Evolutionary conservation across 176 grass and related monocot genomes (phyloP).

Genomic region (Canna indica): DNA sequence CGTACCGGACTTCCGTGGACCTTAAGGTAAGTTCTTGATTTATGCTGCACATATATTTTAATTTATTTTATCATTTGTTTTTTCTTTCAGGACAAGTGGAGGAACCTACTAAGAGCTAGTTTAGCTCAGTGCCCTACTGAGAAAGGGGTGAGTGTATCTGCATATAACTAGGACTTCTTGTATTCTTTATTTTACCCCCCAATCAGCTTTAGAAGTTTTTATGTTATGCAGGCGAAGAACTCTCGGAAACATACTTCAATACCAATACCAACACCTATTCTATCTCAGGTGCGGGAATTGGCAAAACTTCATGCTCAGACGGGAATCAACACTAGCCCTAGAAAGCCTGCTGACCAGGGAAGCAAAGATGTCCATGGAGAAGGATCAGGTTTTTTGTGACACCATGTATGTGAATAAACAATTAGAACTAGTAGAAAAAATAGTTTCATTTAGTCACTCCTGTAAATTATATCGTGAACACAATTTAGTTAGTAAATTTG

Average conservation of each 20-base stretch:
- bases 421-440: neutral
- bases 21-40: conserved; percentile 59
- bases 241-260: conserved; percentile 52
- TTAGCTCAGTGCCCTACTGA: conserved; percentile 40
- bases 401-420: conserved; percentile 2
- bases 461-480: neutral
- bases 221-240: conserved; percentile 37
- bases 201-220: no score
- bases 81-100: conserved; percentile 83
- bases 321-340: conserved; percentile 20
- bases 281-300: conserved; percentile 72
- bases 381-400: conserved; percentile 84
- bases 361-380: conserved; percentile 49
- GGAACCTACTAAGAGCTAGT: conserved; percentile 88
- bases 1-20: conserved; percentile 97
- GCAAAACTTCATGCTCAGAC: conserved; percentile 46
- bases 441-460: neutral
- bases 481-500: no score
- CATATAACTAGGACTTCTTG: no score
- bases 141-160: conserved; percentile 37
- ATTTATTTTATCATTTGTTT: conserved; percentile 8
- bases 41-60: neutral
- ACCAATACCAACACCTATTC: conserved; percentile 66
- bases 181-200: no score
- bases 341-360: conserved; percentile 30